These are phyloP conservation scores for Talaromyces liani DNA, from an alignment of 495 filamentous ascomycete genomes.

Conservation along the genomic window DNA sequence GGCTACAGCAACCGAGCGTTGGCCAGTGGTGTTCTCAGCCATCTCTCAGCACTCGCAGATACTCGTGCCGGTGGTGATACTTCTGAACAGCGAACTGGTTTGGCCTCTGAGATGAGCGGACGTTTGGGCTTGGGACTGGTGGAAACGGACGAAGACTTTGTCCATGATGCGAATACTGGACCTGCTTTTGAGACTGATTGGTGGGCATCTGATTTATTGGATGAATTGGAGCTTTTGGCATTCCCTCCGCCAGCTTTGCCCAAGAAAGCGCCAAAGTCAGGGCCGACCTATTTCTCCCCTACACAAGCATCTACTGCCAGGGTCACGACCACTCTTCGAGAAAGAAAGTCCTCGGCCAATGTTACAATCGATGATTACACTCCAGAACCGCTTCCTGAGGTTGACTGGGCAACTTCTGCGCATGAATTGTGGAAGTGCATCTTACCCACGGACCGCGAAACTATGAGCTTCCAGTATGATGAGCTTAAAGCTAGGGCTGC, in stretches of 20 bases:
- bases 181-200: slow-evolving; percentile 56
- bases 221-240: slow-evolving; percentile 52
- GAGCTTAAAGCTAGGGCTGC: slow-evolving; percentile 65
- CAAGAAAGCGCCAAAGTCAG: slow-evolving; percentile 43
- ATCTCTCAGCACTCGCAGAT: slow-evolving; percentile 68
- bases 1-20: slow-evolving; percentile 91
- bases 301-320: slow-evolving; percentile 78
- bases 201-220: slow-evolving; percentile 67
- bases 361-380: slow-evolving; percentile 16
- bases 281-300: slow-evolving; percentile 62
- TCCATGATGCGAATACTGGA: slow-evolving; percentile 2
- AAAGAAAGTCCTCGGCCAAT: slow-evolving; percentile 39
- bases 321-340: slow-evolving; percentile 49
- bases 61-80: background rate
- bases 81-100: slow-evolving; percentile 9
- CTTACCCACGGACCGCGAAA: slow-evolving; percentile 65
- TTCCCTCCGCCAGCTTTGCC: slow-evolving; percentile 39
- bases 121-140: slow-evolving; percentile 15
- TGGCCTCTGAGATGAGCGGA: slow-evolving; percentile 22
- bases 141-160: background rate
- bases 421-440: slow-evolving; percentile 76
- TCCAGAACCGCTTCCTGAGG: slow-evolving; percentile 58
- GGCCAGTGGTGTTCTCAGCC: slow-evolving; percentile 79
- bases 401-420: slow-evolving; percentile 75
- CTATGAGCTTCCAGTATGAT: slow-evolving; percentile 62